Base-by-base conservation (phyloP, 176 grass and related monocot species). In the Guadua angustifolia region DNA sequence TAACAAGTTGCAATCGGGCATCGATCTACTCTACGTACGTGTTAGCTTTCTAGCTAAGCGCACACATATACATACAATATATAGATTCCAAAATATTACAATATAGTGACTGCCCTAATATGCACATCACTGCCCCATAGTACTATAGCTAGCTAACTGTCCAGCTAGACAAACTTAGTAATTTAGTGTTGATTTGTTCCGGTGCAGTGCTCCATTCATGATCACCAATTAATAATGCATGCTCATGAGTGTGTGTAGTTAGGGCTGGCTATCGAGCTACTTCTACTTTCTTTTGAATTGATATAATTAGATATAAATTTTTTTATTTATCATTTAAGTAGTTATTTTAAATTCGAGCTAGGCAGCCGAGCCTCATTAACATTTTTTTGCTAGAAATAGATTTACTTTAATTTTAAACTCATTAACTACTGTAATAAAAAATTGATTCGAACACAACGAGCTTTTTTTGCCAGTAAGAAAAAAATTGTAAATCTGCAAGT, bases 31-130 rank as follows among this genome's bases (percentile, higher is more conserved):
- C 66, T 71, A 64, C 75, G 57, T 71, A 64, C 75, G 57, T 64
- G 84, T 73, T 55, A 60, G 57, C 57, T 86, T 72, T 13, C 46
- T 86, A 79, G 19, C 46, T 57, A 61, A 70, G 52, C 26, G 11
- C 26, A 14, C 59, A 32, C 22, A 35, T 19, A 18, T 9, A 38
- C 79, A 7, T 9, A 36, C 79, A 66, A 74, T 13, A 45, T 22
- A 71, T 17, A 86, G 65, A 86, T 86, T 82, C 78, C 78, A 76
- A 82, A 86, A 77, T 78, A 78, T 46, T 86, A 29, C 29, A 5
- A 49, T 25, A 59, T 50, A 45, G 25, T 77, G 24, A 44, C 13
- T 49, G n/a, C 5, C 66, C 53, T 81, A 70, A 55, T 45, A 69
- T 45, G 60, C 74, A 83, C 80, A 83, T 88, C 79, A 64, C 33